These are phyloP conservation scores for Neocallimastix lanati DNA, from an alignment of 192 early-diverging fungal species.

Conservation along the genomic window DNA sequence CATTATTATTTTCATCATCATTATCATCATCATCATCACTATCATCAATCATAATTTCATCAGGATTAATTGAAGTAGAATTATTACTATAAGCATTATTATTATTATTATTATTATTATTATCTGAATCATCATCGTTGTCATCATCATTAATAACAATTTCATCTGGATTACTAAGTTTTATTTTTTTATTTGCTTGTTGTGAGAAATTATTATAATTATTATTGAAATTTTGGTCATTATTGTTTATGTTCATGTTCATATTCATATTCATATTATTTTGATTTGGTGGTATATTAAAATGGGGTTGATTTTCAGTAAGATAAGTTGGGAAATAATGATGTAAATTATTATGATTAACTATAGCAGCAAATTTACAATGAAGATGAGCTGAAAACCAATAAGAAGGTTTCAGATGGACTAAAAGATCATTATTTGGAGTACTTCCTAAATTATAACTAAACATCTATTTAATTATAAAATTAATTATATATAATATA, in stretches of 20 bases:
- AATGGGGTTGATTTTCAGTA: slow-evolving; percentile 7
- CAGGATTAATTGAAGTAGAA: slow-evolving; percentile 21
- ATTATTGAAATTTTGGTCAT: no score
- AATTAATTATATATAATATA: no score
- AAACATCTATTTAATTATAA: slow-evolving; percentile 22
- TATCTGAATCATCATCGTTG: slow-evolving; percentile 6
- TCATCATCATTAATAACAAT: slow-evolving; percentile 17
- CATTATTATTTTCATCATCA: slow-evolving; percentile 6
- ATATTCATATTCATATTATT: slow-evolving; percentile 3
- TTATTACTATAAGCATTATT: slow-evolving; percentile 9
- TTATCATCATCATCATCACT: slow-evolving; percentile 22
- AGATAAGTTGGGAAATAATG: not conserved
- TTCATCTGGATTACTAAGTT: slow-evolving; percentile 26
- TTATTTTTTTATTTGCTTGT: not conserved
- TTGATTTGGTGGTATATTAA: slow-evolving; percentile 4
- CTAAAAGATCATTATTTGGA: slow-evolving; percentile 50
- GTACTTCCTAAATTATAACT: slow-evolving; percentile 57
- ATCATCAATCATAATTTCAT: slow-evolving; percentile 31
- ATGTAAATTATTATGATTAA: slow-evolving; percentile 14
- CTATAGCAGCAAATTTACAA: slow-evolving; percentile 63
- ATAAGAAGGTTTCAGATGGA: slow-evolving; percentile 53
- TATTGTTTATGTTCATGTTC: slow-evolving; percentile 1
- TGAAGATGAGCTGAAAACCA: slow-evolving; percentile 97
- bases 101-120: slow-evolving; percentile 1
- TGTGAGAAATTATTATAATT: not conserved